Evolutionary conservation across 305 asterid genomes (phyloP).

Genomic region (Salvia sclarea): DNA sequence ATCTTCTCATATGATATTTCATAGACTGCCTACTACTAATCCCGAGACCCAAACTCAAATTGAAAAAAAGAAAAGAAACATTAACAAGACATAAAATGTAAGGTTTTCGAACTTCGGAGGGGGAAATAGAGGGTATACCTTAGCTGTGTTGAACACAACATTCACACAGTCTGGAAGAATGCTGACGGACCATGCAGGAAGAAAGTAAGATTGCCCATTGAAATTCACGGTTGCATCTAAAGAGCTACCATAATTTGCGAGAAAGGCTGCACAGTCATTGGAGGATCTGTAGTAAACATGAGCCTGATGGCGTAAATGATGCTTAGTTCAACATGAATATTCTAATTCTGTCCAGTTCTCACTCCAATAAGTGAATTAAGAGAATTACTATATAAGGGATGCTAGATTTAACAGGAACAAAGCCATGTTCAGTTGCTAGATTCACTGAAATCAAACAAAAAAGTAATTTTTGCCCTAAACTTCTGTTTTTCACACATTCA

Average conservation of each 20-base stretch:
- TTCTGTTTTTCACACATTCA: no score
- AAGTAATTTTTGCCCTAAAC: no score
- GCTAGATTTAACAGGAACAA: not conserved
- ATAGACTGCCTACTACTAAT: not conserved
- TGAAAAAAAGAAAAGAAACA: not conserved
- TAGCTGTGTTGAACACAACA: slow-evolving; percentile 76
- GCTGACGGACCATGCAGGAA: slow-evolving; percentile 94
- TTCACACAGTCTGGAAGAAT: slow-evolving; percentile 79
- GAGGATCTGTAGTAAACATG: slow-evolving; percentile 67
- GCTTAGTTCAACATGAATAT: slow-evolving; percentile 1
- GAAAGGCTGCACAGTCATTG: slow-evolving; percentile 76
- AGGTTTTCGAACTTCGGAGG: not conserved
- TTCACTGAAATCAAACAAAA: not conserved
- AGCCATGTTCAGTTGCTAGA: not conserved
- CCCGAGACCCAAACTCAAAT: not conserved
- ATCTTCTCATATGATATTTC: not conserved
- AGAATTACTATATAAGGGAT: not conserved
- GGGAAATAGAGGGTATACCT: slow-evolving; percentile 43
- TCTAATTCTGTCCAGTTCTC: not conserved
- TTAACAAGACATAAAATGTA: not conserved
- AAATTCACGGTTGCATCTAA: slow-evolving; percentile 59
- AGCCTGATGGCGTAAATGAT: slow-evolving; percentile 51
- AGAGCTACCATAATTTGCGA: slow-evolving; percentile 67
- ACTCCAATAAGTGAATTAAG: slow-evolving; percentile 2
- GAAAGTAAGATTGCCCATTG: slow-evolving; percentile 64